A percentile compares a stretch with the other conserved stretches of the same genome.
phyloP scores from a whole-genome alignment of 352 stramenopile genomes.

The Phytophthora podocarpi region DNA sequence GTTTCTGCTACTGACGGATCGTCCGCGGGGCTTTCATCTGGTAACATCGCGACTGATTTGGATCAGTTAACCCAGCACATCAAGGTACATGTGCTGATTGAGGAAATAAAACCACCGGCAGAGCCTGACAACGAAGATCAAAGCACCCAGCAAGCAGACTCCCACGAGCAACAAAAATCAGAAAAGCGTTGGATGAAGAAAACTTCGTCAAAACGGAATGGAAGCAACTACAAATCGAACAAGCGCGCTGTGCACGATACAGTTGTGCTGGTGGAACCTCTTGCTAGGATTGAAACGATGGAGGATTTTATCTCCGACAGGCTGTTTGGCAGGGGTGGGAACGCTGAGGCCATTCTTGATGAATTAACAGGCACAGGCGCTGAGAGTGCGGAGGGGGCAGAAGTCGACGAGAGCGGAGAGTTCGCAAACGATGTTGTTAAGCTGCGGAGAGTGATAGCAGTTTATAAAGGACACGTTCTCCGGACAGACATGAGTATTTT shows the following conservation, averaged over 20 bases:
- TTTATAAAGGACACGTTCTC: constrained; percentile 44
- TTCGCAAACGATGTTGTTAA: constrained; percentile 35
- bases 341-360: constrained; percentile 37
- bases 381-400: constrained; percentile 31
- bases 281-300: constrained; percentile 79
- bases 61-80: constrained; percentile 75
- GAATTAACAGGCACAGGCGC: constrained; percentile 24
- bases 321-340: constrained; percentile 47
- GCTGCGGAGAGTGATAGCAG: constrained; percentile 46
- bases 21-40: constrained; percentile 27
- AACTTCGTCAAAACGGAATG: constrained; percentile 20
- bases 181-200: constrained; percentile 36
- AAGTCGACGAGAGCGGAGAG: constrained; percentile 27
- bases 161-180: constrained; percentile 5
- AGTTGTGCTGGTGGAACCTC: constrained; percentile 75
- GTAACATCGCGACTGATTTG: constrained; percentile 52
- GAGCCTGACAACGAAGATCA: constrained; percentile 30
- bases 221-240: constrained; percentile 40
- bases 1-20: constrained; percentile 21
- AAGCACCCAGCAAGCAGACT: constrained; percentile 16
- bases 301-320: constrained; percentile 79
- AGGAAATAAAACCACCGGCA: constrained; percentile 35
- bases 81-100: constrained; percentile 72
- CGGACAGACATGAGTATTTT: constrained; percentile 59
- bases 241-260: constrained; percentile 60